Evolutionary conservation across 169 alveolate species (phyloP).

Genomic region (Babesia sp.): DNA sequence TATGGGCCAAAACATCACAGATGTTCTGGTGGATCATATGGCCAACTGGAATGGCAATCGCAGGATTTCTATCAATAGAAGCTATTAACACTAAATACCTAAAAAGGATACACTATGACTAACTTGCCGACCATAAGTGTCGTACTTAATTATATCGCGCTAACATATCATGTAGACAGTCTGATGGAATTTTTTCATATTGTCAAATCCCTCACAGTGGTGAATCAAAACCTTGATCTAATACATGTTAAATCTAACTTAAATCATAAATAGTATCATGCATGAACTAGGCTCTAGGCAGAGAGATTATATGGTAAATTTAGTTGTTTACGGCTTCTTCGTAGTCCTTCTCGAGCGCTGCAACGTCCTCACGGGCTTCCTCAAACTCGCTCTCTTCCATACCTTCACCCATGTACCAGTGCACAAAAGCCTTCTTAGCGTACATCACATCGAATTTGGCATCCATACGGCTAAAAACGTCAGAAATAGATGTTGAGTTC

Average conservation of each 20-base stretch:
- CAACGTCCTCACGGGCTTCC: slow-evolving; percentile 96
- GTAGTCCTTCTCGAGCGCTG: slow-evolving; percentile 94
- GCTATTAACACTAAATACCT: slow-evolving; percentile 43
- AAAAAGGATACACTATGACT: slow-evolving; percentile 42
- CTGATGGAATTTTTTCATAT: background rate
- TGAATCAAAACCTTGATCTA: background rate
- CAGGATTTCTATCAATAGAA: slow-evolving; percentile 54
- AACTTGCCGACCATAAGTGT: too few relatives aligned
- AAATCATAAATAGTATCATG: too few relatives aligned
- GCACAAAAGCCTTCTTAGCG: slow-evolving; percentile 94
- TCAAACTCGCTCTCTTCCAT: slow-evolving; percentile 94
- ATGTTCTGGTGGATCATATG: slow-evolving; percentile 80
- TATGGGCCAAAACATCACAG: slow-evolving; percentile 79
- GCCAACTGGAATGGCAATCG: slow-evolving; percentile 62
- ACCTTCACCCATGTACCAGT: slow-evolving; percentile 96
- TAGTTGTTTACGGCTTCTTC: slow-evolving; percentile 65
- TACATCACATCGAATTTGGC: slow-evolving; percentile 92
- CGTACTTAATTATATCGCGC: background rate
- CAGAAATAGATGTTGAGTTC: slow-evolving; percentile 93
- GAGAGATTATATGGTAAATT: background rate
- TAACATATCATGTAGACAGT: background rate
- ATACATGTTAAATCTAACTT: too few relatives aligned
- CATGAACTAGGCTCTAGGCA: background rate
- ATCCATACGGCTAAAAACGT: slow-evolving; percentile 90
- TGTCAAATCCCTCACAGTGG: too few relatives aligned